Percentiles rank a stretch among this genome's conserved stretches.
phyloP scores from a whole-genome alignment of 306 rosid species.

The Casuarina glauca region DNA sequence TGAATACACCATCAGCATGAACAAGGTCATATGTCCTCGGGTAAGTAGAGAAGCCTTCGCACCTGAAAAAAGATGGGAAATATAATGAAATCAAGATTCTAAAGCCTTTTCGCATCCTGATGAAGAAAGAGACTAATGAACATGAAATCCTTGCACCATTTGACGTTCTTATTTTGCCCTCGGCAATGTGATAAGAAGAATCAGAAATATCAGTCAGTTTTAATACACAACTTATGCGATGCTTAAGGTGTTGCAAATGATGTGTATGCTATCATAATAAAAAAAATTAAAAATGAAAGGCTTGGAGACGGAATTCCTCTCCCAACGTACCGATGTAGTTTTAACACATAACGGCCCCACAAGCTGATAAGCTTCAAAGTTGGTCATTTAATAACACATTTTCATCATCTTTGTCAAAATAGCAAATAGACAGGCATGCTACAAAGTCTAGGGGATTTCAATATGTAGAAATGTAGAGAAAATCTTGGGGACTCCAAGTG shows the following conservation, averaged over 20 bases:
- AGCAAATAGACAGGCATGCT: not conserved
- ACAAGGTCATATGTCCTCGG: constrained; percentile 95
- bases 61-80: constrained; percentile 55
- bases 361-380: not conserved
- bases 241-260: constrained; percentile 3
- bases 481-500: constrained; percentile 4
- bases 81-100: constrained; percentile 19
- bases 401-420: constrained; percentile 3
- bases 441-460: constrained; percentile 11
- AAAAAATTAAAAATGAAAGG: too few species aligned
- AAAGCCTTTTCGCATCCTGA: constrained; percentile 5
- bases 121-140: constrained; percentile 1
- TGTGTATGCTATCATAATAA: not conserved
- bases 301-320: not conserved
- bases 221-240: not conserved
- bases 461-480: not conserved
- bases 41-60: constrained; percentile 98
- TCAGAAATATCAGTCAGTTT: not conserved
- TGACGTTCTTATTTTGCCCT: not conserved
- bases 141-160: not conserved
- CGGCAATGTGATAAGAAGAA: not conserved
- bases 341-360: not conserved
- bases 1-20: constrained; percentile 78
- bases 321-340: not conserved
- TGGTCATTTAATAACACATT: not conserved